Base-by-base conservation (phyloP, 2,329 filamentous ascomycete species). In the Calycina herbarum region DNA sequence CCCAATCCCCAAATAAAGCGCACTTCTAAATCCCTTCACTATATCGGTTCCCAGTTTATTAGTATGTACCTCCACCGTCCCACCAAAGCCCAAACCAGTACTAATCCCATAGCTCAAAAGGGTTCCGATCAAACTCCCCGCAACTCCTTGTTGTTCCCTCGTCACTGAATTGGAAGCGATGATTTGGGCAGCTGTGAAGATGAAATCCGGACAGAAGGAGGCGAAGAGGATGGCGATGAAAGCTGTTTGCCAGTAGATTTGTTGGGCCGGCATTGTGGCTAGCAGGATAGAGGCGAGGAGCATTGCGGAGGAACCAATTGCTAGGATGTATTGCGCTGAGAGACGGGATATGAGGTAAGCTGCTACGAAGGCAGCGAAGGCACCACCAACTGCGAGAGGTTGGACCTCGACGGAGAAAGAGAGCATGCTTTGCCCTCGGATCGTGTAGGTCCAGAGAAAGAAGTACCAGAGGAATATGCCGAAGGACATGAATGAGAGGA, bases 161-260 rank as follows among this genome's bases (percentile, higher is more conserved):
- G 71, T 74, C 2, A 85, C 83, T 0, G 78, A 79, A 63, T 84
- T 85, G 61, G 82, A 84, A 0, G 82, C 81, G 63, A 85, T 83
- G 4, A 86, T 82, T 66, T 85, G 82, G 0, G 82, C 82, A 0
- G 81, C 81, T 0, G 82, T 80, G 62, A 80, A 84, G 5, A 83
- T 77, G 2, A 85, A 79, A 66, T 85, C 83, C 0, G 82, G 81
- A 35, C 80, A 82, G 69, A 80, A 69, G 2, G 78, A 76, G 54
- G 70, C 67, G 8, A 79, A 67, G 4, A 79, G 64, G 17, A 75
- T 73, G 1, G 76, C 77, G 0, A 75, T 80, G 60, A 85, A 84
- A 0, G 74, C 68, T 63, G 79, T 77, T 3, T 75, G 75, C 80
- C 80, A 82, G 69, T 77, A 85, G 0, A 72, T 77, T 66, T 83